Conservation (phyloP, 305 asterid species). For the Nicotiana rustica region DNA sequence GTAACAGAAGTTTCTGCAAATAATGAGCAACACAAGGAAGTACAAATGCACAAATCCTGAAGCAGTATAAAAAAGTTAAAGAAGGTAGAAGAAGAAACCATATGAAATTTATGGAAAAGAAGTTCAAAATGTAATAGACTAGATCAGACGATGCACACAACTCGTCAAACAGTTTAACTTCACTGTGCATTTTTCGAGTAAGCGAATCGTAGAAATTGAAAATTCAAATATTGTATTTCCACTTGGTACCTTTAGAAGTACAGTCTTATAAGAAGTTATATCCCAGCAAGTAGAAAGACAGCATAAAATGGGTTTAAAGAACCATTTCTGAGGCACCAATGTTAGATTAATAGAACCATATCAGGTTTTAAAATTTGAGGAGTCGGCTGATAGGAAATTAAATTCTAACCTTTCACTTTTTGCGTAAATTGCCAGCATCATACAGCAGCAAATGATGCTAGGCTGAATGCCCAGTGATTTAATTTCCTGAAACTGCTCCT, state of each 20-base stretch:
- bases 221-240: neutral
- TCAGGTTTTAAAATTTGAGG: conserved; percentile 30
- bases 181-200: neutral
- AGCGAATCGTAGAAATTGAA: neutral
- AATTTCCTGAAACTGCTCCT: conserved; percentile 85
- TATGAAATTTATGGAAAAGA: conserved; percentile 23
- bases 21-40: conserved; percentile 21
- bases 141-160: neutral
- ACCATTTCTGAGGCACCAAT: conserved; percentile 36
- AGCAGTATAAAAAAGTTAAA: neutral
- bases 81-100: conserved; percentile 15
- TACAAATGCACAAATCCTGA: conserved; percentile 15
- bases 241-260: neutral
- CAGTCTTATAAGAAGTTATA: conserved; percentile 4
- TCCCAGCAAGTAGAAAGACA: conserved; percentile 27
- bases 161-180: conserved; percentile 12
- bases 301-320: neutral
- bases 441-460: conserved; percentile 93
- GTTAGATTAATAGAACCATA: conserved; percentile 36
- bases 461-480: conserved; percentile 86
- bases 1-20: neutral
- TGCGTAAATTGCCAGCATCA: conserved; percentile 89
- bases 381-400: conserved; percentile 35
- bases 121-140: conserved; percentile 5
- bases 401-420: conserved; percentile 76